Evolutionary conservation across 805 yeast species (phyloP).

Genomic region (Saturnispora zaruensis): DNA sequence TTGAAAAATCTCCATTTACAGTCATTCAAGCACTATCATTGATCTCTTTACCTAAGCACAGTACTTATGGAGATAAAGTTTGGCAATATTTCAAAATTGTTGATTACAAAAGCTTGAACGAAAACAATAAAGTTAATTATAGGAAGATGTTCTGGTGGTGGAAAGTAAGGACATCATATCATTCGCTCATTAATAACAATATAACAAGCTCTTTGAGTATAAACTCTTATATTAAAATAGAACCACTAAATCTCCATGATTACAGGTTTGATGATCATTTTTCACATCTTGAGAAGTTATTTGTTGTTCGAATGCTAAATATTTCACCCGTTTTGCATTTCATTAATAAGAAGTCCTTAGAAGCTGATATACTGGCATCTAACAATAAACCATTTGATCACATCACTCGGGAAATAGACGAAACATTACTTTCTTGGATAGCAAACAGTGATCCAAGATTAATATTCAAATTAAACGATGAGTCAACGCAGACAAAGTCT

Average conservation of each 20-base stretch:
- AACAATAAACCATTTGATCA: conserved; percentile 8
- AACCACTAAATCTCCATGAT: conserved; percentile 5
- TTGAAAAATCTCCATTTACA: conserved; percentile 56
- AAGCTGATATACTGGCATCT: conserved; percentile 9
- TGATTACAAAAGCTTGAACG: conserved; percentile 56
- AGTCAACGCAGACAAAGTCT: conserved; percentile 33
- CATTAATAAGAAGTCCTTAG: conserved; percentile 1
- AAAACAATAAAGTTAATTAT: conserved; percentile 56
- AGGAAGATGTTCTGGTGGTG: conserved; percentile 10
- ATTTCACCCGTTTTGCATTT: conserved; percentile 1
- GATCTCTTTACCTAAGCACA: conserved; percentile 20
- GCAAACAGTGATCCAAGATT: conserved; percentile 51
- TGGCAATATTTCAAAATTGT: conserved; percentile 17
- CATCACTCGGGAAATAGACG: conserved; percentile 48
- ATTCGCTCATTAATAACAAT: conserved; percentile 44
- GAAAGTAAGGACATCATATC: conserved; percentile 20
- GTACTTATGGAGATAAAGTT: conserved; percentile 6
- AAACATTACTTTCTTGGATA: conserved; percentile 70
- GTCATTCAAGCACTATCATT: conserved; percentile 42
- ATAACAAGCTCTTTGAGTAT: conserved; percentile 17
- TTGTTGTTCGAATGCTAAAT: neutral
- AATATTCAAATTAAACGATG: conserved; percentile 47
- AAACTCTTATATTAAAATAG: conserved; percentile 30
- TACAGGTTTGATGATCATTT: conserved; percentile 7
- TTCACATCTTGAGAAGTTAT: neutral